Percentiles rank a stretch among this genome's conserved stretches.
phyloP scores from a whole-genome alignment of 331 rosid species.

The Saraca asoca region DNA sequence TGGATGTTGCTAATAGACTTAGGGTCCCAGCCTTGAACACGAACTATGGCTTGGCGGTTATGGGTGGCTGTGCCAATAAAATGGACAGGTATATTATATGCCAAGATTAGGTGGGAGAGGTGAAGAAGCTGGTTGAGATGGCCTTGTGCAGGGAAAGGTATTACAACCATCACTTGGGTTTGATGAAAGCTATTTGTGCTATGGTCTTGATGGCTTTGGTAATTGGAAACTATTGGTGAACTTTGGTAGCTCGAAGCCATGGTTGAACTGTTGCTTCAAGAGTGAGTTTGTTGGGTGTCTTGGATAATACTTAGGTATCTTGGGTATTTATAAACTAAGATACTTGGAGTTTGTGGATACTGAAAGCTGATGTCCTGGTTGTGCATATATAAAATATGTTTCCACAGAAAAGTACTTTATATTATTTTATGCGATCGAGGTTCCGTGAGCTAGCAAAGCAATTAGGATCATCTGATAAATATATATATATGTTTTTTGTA shows the following conservation, averaged over 20 bases:
- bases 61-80: slow-evolving; percentile 58
- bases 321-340: slow-evolving; percentile 28
- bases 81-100: slow-evolving; percentile 56
- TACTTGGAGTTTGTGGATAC: too few relatives aligned
- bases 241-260: slow-evolving; percentile 39
- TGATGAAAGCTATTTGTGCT: slow-evolving; percentile 23
- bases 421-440: not conserved
- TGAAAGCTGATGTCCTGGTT: too few relatives aligned
- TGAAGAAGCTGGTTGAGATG: slow-evolving; percentile 89
- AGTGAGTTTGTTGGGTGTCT: not conserved
- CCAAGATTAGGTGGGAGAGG: slow-evolving; percentile 60
- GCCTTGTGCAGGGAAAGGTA: slow-evolving; percentile 87
- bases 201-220: slow-evolving; percentile 21
- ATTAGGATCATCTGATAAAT: not conserved
- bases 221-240: slow-evolving; percentile 32
- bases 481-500: not conserved
- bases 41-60: slow-evolving; percentile 58
- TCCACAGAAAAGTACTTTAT: not conserved
- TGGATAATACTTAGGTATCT: not conserved
- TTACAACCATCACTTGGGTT: slow-evolving; percentile 53
- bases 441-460: not conserved
- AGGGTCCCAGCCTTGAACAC: slow-evolving; percentile 61
- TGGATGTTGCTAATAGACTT: slow-evolving; percentile 39
- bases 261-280: not conserved
- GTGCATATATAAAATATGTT: too few relatives aligned